Evolutionary conservation across 1,284 basidiomycete species (phyloP).

Genomic region (Trametes hirsuta): DNA sequence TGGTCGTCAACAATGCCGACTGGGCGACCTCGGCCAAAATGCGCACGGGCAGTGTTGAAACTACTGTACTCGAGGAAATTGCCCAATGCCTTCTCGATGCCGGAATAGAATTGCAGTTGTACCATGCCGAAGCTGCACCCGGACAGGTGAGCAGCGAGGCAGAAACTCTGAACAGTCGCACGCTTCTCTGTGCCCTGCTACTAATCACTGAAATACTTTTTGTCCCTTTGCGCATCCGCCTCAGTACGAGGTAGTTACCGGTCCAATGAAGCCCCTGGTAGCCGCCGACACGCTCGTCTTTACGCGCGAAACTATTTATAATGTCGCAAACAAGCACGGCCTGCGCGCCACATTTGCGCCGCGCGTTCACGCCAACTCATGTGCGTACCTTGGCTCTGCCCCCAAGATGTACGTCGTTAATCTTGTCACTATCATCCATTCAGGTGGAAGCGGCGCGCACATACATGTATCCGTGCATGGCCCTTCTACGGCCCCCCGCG

Average conservation of each 20-base stretch:
- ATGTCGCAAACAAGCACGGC: constrained; percentile 64
- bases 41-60: constrained; percentile 34
- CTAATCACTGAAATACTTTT: constrained; percentile 7
- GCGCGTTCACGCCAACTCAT: constrained; percentile 47
- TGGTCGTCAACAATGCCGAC: constrained; percentile 49
- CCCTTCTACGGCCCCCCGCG: constrained; percentile 2
- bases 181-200: constrained; percentile 4
- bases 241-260: constrained; percentile 69
- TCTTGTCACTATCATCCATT: not conserved
- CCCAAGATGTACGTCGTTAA: not conserved
- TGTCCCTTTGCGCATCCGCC: not conserved
- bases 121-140: constrained; percentile 63
- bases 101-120: constrained; percentile 44
- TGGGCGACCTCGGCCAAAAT: constrained; percentile 50
- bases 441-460: constrained; percentile 62
- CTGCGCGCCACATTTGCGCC: constrained; percentile 72
- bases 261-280: constrained; percentile 63
- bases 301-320: constrained; percentile 69
- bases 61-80: constrained; percentile 42
- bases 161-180: not conserved
- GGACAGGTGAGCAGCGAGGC: constrained; percentile 53
- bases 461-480: constrained; percentile 62
- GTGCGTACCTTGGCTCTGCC: constrained; percentile 29
- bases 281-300: constrained; percentile 69
- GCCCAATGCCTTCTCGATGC: constrained; percentile 35